These are phyloP conservation scores for Globisporangium nodosum DNA, from an alignment of 352 stramenopile species.

Conservation along the genomic window DNA sequence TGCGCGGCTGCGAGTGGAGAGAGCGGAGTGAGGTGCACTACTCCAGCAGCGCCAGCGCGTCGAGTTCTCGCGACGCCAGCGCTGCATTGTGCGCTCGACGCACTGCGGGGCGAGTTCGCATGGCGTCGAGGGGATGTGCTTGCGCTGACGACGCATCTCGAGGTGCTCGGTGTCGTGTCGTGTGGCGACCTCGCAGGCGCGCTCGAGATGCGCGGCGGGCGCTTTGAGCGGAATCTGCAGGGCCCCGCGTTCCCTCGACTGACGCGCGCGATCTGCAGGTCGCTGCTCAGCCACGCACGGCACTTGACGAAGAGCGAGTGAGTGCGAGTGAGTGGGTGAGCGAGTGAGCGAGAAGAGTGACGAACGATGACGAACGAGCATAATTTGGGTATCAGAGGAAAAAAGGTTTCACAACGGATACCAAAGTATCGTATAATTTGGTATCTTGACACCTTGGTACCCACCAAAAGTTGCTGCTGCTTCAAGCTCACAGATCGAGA, in stretches of 20 bases:
- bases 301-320: conserved; percentile 2
- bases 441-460: not conserved
- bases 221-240: conserved; percentile 49
- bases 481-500: not conserved
- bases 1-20: not conserved
- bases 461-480: not conserved
- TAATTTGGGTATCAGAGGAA: not conserved
- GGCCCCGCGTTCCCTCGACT: conserved; percentile 40
- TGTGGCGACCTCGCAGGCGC: conserved; percentile 30
- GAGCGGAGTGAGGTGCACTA: not conserved
- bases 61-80: conserved; percentile 25
- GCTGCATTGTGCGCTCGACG: conserved; percentile 20
- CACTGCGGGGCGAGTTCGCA: conserved; percentile 37
- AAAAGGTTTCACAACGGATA: not conserved
- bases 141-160: conserved; percentile 31
- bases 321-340: not conserved
- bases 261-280: conserved; percentile 34
- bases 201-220: conserved; percentile 20
- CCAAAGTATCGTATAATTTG: not conserved
- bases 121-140: conserved; percentile 30
- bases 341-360: not conserved
- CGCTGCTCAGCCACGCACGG: conserved; percentile 16
- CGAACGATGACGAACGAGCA: not conserved
- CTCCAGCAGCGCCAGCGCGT: not conserved
- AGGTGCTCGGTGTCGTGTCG: conserved; percentile 29